phyloP scores from a whole-genome alignment of 179 eudicot genomes.

The Beta lomatogona region DNA sequence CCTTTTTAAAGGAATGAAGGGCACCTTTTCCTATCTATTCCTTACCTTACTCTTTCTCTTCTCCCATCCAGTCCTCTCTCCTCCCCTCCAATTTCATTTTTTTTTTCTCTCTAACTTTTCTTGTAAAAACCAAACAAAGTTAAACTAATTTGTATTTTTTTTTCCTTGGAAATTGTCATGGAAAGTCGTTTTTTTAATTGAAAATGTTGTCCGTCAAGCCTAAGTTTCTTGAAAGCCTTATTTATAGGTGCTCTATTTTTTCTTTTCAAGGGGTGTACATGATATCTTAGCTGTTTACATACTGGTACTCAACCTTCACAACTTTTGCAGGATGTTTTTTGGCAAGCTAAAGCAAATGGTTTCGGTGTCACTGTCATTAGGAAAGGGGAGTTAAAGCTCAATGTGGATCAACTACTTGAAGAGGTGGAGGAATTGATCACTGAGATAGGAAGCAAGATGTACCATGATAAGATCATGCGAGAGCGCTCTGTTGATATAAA shows the following conservation, averaged over 20 bases:
- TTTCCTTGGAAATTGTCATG: too few relatives aligned
- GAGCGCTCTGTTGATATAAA: conserved; percentile 66
- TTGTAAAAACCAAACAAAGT: too few relatives aligned
- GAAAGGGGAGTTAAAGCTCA: conserved; percentile 76
- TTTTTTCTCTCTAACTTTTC: too few relatives aligned
- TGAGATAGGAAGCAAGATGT: conserved; percentile 88
- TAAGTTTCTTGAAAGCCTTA: background rate
- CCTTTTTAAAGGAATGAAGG: too few relatives aligned
- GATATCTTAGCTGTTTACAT: background rate
- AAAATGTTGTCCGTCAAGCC: too few relatives aligned
- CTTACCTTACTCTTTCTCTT: too few relatives aligned
- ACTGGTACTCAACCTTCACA: background rate
- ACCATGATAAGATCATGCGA: conserved; percentile 75
- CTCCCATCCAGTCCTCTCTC: too few relatives aligned
- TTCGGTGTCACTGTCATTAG: conserved; percentile 80
- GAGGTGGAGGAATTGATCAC: conserved; percentile 78
- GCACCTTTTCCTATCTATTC: too few relatives aligned
- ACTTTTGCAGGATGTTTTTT: conserved; percentile 66
- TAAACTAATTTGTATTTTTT: too few relatives aligned
- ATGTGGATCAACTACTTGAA: conserved; percentile 83
- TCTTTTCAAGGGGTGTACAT: too few relatives aligned
- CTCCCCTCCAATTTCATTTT: too few relatives aligned
- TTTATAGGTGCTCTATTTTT: background rate
- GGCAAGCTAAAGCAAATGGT: conserved; percentile 78
- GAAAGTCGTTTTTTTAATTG: too few relatives aligned